Evolutionary conservation across 2,329 filamentous ascomycete genomes (phyloP), one percentile per base, ranked within the genome.

Genomic region (Chaetomium sp.): DNA sequence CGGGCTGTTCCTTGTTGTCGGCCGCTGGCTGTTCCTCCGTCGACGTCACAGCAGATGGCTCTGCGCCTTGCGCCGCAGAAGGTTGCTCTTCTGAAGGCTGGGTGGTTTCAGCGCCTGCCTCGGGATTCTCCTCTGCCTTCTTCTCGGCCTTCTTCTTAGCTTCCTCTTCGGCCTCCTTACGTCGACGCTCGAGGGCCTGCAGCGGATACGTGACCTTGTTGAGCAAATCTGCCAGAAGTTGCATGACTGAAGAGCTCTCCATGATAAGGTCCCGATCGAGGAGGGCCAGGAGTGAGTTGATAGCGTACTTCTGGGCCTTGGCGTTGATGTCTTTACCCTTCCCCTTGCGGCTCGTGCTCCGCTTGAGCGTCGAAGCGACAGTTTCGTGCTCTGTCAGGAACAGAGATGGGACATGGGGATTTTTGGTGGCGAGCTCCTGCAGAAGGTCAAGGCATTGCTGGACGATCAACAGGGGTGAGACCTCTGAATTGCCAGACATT

Each of bases 231-330:
- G 95, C 95, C 29, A 99, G 84, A 68, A 93, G 89, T 71, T 97
- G 94, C 93, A 99, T 98, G 63, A 97, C 94, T 7, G 89, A 85
- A n/a, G 94, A 93, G 78, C 93, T 99, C 78, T 99, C 95, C 79
- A 97, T 96, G 69, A 99, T 93, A 67, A 98, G 82, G 69, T 93
- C 91, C n/a, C 95, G 90, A 74, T 98, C 95, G 25, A 99, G 84
- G 5, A 99, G 83, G 67, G 88, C 89, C 55, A 99, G 83, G 33
- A 99, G 81, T 16, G 93, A 93, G 75, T 99, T 99, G 75, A 99
- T 85, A 10, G 96, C 93, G 75, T 90, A 99, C 75, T 92, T 95
- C 70, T 89, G 88, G 31, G 91, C 88, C 76, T 90, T 96, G 70
- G 82, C 87, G 69, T 97, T 94, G 77, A 94, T 95, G 60, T 82